A percentile compares a stretch with the other conserved stretches of the same genome.
Conservation (phyloP, 495 filamentous ascomycete genomes). For the Penicillium ochrochloron region DNA sequence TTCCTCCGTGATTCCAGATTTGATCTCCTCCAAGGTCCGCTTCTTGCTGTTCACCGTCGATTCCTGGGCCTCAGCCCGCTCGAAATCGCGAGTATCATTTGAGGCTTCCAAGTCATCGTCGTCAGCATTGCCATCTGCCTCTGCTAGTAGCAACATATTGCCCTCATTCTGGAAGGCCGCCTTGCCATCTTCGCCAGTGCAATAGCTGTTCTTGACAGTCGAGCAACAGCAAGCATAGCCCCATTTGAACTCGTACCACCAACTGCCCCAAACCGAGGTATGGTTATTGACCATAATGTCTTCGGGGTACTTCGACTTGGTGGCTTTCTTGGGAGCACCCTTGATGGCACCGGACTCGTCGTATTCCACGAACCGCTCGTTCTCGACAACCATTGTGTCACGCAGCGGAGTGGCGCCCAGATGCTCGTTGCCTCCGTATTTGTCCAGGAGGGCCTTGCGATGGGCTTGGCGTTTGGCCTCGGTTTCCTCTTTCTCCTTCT, state of each 20-base stretch:
- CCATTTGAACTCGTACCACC: constrained; percentile 96
- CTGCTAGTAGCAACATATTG: constrained; percentile 53
- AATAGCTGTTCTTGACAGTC: constrained; percentile 93
- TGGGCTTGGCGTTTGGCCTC: constrained; percentile 69
- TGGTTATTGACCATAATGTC: constrained; percentile 91
- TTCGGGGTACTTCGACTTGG: constrained; percentile 88
- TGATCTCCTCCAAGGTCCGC: constrained; percentile 74
- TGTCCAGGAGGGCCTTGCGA: constrained; percentile 74
- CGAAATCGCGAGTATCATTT: constrained; percentile 28
- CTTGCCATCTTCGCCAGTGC: constrained; percentile 87
- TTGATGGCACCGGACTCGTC: constrained; percentile 89
- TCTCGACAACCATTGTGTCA: constrained; percentile 72
- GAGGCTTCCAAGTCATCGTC: constrained; percentile 11
- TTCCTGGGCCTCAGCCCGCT: constrained; percentile 38
- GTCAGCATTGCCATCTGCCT: constrained; percentile 40
- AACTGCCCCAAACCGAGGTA: constrained; percentile 91
- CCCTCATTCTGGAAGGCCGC: constrained; percentile 71
- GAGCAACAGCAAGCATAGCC: constrained; percentile 98
- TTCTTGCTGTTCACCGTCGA: constrained; percentile 55
- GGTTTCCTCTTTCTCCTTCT: constrained; percentile 73
- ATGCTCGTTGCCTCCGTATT: constrained; percentile 79
- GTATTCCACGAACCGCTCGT: constrained; percentile 93
- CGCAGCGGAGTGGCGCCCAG: constrained; percentile 64
- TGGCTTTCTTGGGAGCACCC: constrained; percentile 73
- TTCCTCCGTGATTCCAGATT: constrained; percentile 72